These are phyloP conservation scores for Daucus carota DNA, from an alignment of 129 eudicot genomes.

Conservation along the genomic window DH1_v3.0 NC_030389.2:32724501-32725000, in stretches of 20 bases:
- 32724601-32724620: slow-evolving; percentile 94
- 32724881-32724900: too few species aligned
- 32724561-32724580: too few species aligned
- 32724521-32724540: slow-evolving; percentile 95
- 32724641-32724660: too few species aligned
- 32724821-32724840: slow-evolving; percentile 94
- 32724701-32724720: too few species aligned
- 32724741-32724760: slow-evolving; percentile 87
- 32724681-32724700: slow-evolving; percentile 88
- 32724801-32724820: too few species aligned
- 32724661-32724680: slow-evolving; percentile 85
- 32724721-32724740: too few species aligned
- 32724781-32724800: too few species aligned
- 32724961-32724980: slow-evolving; percentile 95
- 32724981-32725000: slow-evolving; percentile 99
- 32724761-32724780: slow-evolving; percentile 91
- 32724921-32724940: too few species aligned
- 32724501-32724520: slow-evolving; percentile 71
- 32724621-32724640: slow-evolving; percentile 97
- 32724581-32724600: slow-evolving; percentile 99
- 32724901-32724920: too few species aligned
- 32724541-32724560: slow-evolving; percentile 90
- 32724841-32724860: too few species aligned
- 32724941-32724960: slow-evolving; percentile 60
- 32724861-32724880: too few species aligned